A percentile compares a stretch with the other conserved stretches of the same genome.
These are phyloP conservation scores for Pneumocystis canis DNA, from an alignment of 1,139 yeast genomes.

Conservation along the genomic window DNA sequence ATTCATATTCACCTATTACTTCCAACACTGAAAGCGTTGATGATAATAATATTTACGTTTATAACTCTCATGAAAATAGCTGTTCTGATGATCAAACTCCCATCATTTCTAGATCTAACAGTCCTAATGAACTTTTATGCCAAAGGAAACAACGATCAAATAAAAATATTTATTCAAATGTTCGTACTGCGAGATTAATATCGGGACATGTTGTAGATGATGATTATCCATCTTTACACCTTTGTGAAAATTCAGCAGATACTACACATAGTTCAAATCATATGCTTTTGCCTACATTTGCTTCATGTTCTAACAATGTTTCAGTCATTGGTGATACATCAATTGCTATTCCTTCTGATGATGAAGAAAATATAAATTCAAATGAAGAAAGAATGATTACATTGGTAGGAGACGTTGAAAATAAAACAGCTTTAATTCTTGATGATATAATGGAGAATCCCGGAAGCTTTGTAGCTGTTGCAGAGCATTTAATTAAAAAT, in stretches of 20 bases:
- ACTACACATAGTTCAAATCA: constrained; percentile 18
- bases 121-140: background rate
- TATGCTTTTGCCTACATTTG: constrained; percentile 8
- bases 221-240: constrained; percentile 33
- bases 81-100: background rate
- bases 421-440: constrained; percentile 77
- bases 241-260: constrained; percentile 19
- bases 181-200: constrained; percentile 90
- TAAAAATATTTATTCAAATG: constrained; percentile 24
- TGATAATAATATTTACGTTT: background rate
- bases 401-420: constrained; percentile 86
- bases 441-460: constrained; percentile 98
- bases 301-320: constrained; percentile 3
- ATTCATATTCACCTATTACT: constrained; percentile 32
- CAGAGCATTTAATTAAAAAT: constrained; percentile 85
- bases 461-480: constrained; percentile 86
- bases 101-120: background rate
- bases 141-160: background rate
- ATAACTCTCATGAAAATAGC: background rate
- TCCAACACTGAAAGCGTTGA: background rate
- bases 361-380: constrained; percentile 41
- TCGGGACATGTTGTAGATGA: constrained; percentile 96
- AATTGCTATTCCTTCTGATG: constrained; percentile 41
- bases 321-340: constrained; percentile 5
- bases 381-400: constrained; percentile 82